Evolutionary conservation across 768 basidiomycete genomes (phyloP), one percentile per base, ranked within the genome.

Genomic region (Leccinum pellstonianum): DNA sequence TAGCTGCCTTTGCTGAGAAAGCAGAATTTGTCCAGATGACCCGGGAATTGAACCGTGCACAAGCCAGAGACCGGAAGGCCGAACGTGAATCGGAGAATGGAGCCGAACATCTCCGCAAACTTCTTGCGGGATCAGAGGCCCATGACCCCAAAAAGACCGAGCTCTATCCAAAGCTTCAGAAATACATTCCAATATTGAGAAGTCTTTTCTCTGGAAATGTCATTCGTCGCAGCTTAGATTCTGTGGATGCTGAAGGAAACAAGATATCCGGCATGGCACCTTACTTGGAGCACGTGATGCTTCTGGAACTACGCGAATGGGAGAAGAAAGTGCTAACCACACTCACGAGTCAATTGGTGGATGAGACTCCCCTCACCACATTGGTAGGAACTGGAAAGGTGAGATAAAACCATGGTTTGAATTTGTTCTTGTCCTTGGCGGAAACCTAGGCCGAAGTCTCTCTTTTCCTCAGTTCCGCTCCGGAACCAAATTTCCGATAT

Each of bases 171-270:
- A 51, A 19, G 29, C 37, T 61, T 3, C 21, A 21, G 1, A 11
- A 46, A 0, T 58, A 43, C 27, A 61, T 64, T 41, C 23, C 9
- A 15, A 15, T 17, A 9, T 9, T 43, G 8, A 17, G 41, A 43
- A 14, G 4, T 43, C 10, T 14, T 8, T 43, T 43, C 17, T 12
- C 15, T n/a, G 14, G 14, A n/a, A 12, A 19, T 19, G n/a, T 66
- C 2, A 58, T 66, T 17, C 46, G n/a, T 2, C 17, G 10, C 0
- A 63, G 51, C 2, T 27, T 66, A 0, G 23, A 66, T 6, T 66
- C 56, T 0, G 3, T 59, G 0, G 54, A 66, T 7, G 5, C 31
- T 7, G 1, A 6, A 0, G 48, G 55, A 5, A 6, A 54, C 0
- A 55, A 49, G 15, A 50, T 63, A 0, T 60, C 57, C 4, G 23